phyloP scores from a whole-genome alignment of 2,329 filamentous ascomycete species.

The Scolecobasidium constrictum region DNA sequence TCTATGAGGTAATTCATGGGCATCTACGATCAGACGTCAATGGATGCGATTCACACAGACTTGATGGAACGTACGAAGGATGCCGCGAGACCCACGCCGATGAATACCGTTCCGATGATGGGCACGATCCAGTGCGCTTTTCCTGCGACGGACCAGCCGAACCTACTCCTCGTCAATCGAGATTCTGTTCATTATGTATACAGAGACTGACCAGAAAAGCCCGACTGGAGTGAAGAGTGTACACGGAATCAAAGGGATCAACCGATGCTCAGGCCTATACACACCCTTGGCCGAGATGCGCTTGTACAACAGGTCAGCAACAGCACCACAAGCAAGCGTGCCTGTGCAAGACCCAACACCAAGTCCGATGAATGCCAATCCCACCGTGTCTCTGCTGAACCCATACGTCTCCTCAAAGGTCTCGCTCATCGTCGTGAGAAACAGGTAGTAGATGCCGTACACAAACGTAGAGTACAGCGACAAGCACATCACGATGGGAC shows the following conservation, averaged over 20 bases:
- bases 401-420: conserved; percentile 29
- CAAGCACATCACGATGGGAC: conserved; percentile 23
- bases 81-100: conserved; percentile 24
- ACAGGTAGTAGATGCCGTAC: conserved; percentile 28
- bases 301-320: neutral
- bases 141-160: conserved; percentile 17
- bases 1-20: conserved; percentile 44
- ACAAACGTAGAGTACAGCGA: conserved; percentile 26
- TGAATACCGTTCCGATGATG: conserved; percentile 20
- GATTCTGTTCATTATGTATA: too few species aligned
- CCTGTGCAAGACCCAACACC: conserved; percentile 29
- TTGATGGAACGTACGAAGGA: conserved; percentile 16
- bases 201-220: conserved; percentile 26
- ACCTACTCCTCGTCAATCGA: too few species aligned
- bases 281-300: neutral
- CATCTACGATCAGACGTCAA: conserved; percentile 16
- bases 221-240: conserved; percentile 20
- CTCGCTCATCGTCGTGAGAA: conserved; percentile 34
- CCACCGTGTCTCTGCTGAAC: conserved; percentile 26
- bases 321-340: neutral
- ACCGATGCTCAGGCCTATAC: conserved; percentile 8
- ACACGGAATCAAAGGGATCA: conserved; percentile 1
- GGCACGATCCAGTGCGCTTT: conserved; percentile 25
- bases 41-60: neutral
- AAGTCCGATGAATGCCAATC: conserved; percentile 30